phyloP scores from a whole-genome alignment of 257 asterid genomes.

The Coffea eugenioides region DNA sequence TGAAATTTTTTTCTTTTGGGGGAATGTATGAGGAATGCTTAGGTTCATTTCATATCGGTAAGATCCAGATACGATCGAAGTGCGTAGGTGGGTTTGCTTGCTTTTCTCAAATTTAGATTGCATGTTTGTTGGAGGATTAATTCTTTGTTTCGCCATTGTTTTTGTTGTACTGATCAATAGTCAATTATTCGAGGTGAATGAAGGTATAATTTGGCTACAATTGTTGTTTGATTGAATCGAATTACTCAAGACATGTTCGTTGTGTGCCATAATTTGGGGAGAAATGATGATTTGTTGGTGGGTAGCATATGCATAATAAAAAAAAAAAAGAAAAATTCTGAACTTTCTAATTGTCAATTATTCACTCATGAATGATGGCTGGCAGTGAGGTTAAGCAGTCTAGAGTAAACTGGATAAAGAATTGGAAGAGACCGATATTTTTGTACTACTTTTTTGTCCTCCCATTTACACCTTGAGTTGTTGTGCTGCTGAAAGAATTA shows the following conservation, averaged over 20 bases:
- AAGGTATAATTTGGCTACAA: neutral
- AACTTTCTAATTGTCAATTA: too few species aligned
- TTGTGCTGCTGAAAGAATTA: neutral
- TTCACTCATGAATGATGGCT: neutral
- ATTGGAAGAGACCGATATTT: neutral
- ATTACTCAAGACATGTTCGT: neutral
- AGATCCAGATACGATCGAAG: constrained; percentile 41
- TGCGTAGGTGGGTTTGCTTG: constrained; percentile 30
- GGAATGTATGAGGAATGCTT: constrained; percentile 6
- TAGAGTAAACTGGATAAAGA: neutral
- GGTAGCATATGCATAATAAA: neutral
- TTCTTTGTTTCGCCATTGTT: neutral
- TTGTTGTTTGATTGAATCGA: neutral
- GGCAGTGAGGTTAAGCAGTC: neutral
- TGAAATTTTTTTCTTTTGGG: constrained; percentile 18
- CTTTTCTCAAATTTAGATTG: constrained; percentile 5
- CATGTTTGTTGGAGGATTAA: neutral
- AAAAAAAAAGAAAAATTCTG: too few species aligned
- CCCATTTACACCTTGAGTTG: neutral
- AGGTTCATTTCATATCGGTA: constrained; percentile 29
- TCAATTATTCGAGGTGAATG: neutral
- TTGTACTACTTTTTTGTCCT: neutral
- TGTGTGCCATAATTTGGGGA: neutral
- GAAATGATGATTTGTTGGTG: neutral
- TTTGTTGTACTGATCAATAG: neutral